phyloP scores from a whole-genome alignment of 805 yeast genomes.

The Sugiyamaella floridensis region DNA sequence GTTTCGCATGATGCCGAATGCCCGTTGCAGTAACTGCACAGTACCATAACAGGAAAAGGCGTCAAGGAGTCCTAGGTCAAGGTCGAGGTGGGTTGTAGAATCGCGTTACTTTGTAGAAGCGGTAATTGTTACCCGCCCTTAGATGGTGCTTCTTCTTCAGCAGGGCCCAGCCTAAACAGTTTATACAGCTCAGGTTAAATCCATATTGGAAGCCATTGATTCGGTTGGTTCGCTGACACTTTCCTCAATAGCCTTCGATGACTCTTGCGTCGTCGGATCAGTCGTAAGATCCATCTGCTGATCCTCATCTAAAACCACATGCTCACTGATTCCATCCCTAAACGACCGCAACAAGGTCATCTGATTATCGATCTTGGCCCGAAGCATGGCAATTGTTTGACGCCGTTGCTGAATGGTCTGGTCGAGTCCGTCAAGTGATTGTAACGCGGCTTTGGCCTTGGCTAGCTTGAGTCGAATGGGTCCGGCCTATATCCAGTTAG shows the following conservation, averaged over 20 bases:
- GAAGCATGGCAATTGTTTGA: constrained; percentile 25
- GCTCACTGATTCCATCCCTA: constrained; percentile 4
- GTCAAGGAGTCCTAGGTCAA: no score
- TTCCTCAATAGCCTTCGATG: neutral
- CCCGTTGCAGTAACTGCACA: neutral
- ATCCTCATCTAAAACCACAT: neutral
- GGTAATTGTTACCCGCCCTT: no score
- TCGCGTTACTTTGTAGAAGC: no score
- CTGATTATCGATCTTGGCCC: constrained; percentile 24
- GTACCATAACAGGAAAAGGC: neutral
- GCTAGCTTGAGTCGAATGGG: constrained; percentile 22
- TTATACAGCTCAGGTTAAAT: no score
- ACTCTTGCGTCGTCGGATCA: no score
- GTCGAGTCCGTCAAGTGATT: constrained; percentile 20
- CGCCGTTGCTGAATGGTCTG: constrained; percentile 22
- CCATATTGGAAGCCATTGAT: neutral
- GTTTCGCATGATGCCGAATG: neutral
- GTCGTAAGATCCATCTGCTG: no score
- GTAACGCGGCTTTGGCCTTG: constrained; percentile 18
- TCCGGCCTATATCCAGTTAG: constrained; percentile 19
- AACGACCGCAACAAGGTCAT: constrained; percentile 7
- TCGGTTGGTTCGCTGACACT: neutral
- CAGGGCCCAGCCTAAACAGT: no score
- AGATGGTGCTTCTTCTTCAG: no score
- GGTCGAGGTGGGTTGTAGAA: no score